Conservation (phyloP, 2,329 filamentous ascomycete genomes). For the Xylaria sp. region DNA sequence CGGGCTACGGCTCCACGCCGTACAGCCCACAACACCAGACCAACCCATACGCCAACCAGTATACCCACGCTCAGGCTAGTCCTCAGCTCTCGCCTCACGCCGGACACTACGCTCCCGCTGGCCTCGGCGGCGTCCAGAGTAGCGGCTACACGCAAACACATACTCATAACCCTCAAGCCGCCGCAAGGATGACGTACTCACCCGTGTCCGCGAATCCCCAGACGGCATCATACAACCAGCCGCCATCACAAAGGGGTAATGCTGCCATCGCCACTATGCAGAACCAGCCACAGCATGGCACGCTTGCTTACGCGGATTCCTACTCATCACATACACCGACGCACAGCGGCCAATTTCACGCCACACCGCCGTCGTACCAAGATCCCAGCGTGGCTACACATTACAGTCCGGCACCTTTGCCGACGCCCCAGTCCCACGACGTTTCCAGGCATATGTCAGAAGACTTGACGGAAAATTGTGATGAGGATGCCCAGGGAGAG, state of each 20-base stretch:
- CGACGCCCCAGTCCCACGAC: conserved; percentile 37
- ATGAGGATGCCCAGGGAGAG: conserved; percentile 43
- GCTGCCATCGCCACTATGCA: conserved; percentile 20
- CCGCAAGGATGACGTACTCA: conserved; percentile 36
- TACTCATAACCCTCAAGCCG: conserved; percentile 31
- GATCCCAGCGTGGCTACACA: conserved; percentile 38
- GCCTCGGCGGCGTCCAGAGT: conserved; percentile 34
- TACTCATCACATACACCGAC: conserved; percentile 38
- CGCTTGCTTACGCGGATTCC: conserved; percentile 37
- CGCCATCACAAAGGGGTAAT: conserved; percentile 28
- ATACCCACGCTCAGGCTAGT: conserved; percentile 35
- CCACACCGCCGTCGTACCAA: conserved; percentile 36
- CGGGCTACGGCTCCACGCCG: conserved; percentile 32
- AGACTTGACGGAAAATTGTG: conserved; percentile 35
- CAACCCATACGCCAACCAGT: conserved; percentile 36
- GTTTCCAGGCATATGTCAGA: conserved; percentile 36
- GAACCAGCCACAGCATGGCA: conserved; percentile 32
- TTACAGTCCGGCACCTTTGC: conserved; percentile 39
- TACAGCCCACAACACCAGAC: conserved; percentile 39
- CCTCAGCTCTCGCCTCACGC: conserved; percentile 36
- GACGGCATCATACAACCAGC: conserved; percentile 24
- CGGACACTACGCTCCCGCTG: conserved; percentile 32
- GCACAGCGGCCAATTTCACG: conserved; percentile 37
- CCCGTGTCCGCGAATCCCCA: conserved; percentile 35
- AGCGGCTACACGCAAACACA: conserved; percentile 30